Percentiles rank a stretch among this genome's conserved stretches.
These are phyloP conservation scores for Microsporum canis DNA, from an alignment of 2,329 filamentous ascomycete genomes.

Conservation along the genomic window DNA sequence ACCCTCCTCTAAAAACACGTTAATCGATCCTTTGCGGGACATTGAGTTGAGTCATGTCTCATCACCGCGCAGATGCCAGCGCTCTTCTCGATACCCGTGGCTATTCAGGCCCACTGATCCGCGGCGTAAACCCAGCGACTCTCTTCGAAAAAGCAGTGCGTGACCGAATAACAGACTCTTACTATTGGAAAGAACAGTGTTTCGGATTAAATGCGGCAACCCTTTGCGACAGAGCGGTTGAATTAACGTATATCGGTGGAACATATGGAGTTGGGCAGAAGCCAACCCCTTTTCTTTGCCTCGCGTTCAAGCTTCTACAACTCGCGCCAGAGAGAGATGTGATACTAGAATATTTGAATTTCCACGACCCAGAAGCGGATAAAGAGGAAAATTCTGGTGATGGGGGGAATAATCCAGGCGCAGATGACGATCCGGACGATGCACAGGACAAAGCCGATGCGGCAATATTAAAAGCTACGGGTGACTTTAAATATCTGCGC, in stretches of 20 bases:
- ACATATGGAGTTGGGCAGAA: conserved; percentile 76
- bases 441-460: conserved; percentile 14
- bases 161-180: conserved; percentile 87
- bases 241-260: conserved; percentile 74
- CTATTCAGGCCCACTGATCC: conserved; percentile 61
- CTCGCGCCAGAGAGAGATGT: conserved; percentile 70
- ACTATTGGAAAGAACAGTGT: conserved; percentile 98
- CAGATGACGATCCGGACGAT: conserved; percentile 12
- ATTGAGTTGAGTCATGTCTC: conserved; percentile 27
- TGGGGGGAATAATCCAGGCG: neutral
- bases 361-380: conserved; percentile 58
- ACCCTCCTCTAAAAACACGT: neutral
- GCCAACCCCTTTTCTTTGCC: conserved; percentile 80
- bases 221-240: conserved; percentile 77
- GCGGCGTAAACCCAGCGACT: conserved; percentile 86
- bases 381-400: conserved; percentile 18
- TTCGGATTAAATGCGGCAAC: conserved; percentile 79
- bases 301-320: conserved; percentile 89
- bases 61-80: conserved; percentile 66
- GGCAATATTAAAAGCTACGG: conserved; percentile 25
- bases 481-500: conserved; percentile 63
- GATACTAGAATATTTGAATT: conserved; percentile 65
- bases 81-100: conserved; percentile 81
- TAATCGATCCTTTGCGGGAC: too few species aligned
- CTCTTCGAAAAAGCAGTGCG: conserved; percentile 92